Base-by-base conservation (phyloP, 2,329 filamentous ascomycete genomes). In the Alternaria gansuensis region DNA sequence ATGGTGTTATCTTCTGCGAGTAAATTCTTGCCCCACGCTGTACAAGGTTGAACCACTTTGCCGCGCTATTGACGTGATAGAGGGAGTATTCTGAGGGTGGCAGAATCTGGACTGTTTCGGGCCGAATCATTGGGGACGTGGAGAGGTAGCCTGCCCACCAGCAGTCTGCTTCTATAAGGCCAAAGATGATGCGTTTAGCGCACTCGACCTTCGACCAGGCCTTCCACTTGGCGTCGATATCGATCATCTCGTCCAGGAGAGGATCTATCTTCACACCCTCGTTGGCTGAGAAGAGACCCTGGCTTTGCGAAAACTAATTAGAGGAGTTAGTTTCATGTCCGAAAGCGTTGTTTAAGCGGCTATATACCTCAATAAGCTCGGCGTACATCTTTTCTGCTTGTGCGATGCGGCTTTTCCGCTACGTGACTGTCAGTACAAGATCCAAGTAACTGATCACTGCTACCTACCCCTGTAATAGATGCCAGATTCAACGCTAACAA, bases 171-270 rank as follows among this genome's bases (percentile, higher is more conserved):
- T 82, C 75, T 17, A 83, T 66, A 17, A 83, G 71, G 5, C 81
- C 80, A 14, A 80, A 75, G n/a, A 82, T 81, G n/a, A 81, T 74
- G 31, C 73, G 77, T 66, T 84, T 84, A 0, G 77, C 77, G 45
- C 81, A 83, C 68, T 85, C 83, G 7, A 84, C 77, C 48, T 81
- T 80, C 60, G 80, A 78, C 83, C 83, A 85, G 2, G 81, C 80
- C 63, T 81, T 83, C 83, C 83, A 85, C 63, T 78, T 73, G 24
- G 76, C 70, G 48, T 83, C 80, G 33, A 80, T 75, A 60, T 82
- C 79, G 13, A 78, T 69, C 6, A 82, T 75, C 4, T 77, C 72
- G 26, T 82, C 80, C 23, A 83, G 78, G 3, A 83, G 66, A 17
- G 79, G 77, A 40, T 73, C 75, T 2, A 74, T 64, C 17, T 69